Evolutionary conservation across 2,329 filamentous ascomycete species (phyloP).

Genomic region (Conoideocrella luteorostrata): DNA sequence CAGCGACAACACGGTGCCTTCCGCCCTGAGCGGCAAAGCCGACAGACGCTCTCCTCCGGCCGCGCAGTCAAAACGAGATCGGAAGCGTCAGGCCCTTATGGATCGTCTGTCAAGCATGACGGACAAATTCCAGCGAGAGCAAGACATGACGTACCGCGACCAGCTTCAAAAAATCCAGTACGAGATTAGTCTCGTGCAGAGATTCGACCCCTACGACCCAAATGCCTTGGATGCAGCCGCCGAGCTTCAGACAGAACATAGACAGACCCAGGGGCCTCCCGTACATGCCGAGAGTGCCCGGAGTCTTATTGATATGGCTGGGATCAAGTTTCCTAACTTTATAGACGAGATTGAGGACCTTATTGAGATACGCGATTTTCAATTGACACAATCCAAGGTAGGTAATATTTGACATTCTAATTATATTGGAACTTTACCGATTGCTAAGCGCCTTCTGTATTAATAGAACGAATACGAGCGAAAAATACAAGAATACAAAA

Average conservation of each 20-base stretch:
- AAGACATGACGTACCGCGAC: slow-evolving; percentile 78
- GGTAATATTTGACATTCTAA: slow-evolving; percentile 19
- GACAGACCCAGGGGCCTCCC: slow-evolving; percentile 36
- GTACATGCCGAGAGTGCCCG: slow-evolving; percentile 37
- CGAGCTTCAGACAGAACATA: slow-evolving; percentile 52
- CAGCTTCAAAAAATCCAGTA: slow-evolving; percentile 89
- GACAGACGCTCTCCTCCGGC: slow-evolving; percentile 31
- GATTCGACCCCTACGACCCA: slow-evolving; percentile 72
- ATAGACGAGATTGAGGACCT: slow-evolving; percentile 81
- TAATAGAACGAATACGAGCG: slow-evolving; percentile 56
- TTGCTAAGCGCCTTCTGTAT: neutral
- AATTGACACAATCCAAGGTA: slow-evolving; percentile 77
- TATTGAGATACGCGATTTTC: slow-evolving; percentile 79
- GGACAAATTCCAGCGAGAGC: slow-evolving; percentile 70
- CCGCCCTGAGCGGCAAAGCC: slow-evolving; percentile 25
- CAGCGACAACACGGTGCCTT: slow-evolving; percentile 28
- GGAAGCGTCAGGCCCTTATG: slow-evolving; percentile 74
- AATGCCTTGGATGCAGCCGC: slow-evolving; percentile 67
- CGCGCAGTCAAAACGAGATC: slow-evolving; percentile 77
- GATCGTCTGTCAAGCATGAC: slow-evolving; percentile 73
- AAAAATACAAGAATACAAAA: slow-evolving; percentile 52
- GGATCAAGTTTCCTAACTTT: slow-evolving; percentile 79
- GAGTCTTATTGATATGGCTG: slow-evolving; percentile 66
- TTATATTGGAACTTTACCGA: slow-evolving; percentile 2
- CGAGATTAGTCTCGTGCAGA: slow-evolving; percentile 79